These are phyloP conservation scores for Leccinum broughii DNA, from an alignment of 768 basidiomycete species.

Conservation along the genomic window DNA sequence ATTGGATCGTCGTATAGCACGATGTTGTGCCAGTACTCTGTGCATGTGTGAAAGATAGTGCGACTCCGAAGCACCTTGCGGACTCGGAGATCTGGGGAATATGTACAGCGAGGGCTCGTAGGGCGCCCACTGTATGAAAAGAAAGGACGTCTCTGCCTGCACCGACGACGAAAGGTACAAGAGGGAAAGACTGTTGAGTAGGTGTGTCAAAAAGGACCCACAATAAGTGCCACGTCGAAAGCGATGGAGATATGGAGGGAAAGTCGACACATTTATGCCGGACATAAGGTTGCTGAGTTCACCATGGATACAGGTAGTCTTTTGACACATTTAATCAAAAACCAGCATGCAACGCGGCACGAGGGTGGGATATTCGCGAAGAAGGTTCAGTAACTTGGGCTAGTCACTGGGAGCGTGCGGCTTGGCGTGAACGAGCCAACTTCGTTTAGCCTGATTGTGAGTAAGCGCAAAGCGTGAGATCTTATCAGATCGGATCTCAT, in stretches of 20 bases:
- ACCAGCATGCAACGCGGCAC: background rate
- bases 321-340: constrained; percentile 1
- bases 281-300: constrained; percentile 12
- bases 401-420: background rate
- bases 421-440: background rate
- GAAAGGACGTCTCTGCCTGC: constrained; percentile 25
- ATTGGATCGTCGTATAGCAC: constrained; percentile 10
- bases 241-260: constrained; percentile 12
- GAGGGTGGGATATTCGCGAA: constrained; percentile 5
- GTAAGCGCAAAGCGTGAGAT: background rate
- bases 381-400: constrained; percentile 1
- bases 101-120: constrained; percentile 1
- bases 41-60: constrained; percentile 19
- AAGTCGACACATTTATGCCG: constrained; percentile 6
- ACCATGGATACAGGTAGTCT: constrained; percentile 25
- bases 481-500: background rate
- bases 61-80: constrained; percentile 3
- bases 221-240: background rate
- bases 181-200: background rate
- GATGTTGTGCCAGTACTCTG: constrained; percentile 10
- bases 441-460: background rate
- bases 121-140: constrained; percentile 8
- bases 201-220: constrained; percentile 2
- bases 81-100: background rate
- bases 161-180: constrained; percentile 9